phyloP scores from a whole-genome alignment of 2,329 filamentous ascomycete genomes.

The Cordyceps tenuipes region DNA sequence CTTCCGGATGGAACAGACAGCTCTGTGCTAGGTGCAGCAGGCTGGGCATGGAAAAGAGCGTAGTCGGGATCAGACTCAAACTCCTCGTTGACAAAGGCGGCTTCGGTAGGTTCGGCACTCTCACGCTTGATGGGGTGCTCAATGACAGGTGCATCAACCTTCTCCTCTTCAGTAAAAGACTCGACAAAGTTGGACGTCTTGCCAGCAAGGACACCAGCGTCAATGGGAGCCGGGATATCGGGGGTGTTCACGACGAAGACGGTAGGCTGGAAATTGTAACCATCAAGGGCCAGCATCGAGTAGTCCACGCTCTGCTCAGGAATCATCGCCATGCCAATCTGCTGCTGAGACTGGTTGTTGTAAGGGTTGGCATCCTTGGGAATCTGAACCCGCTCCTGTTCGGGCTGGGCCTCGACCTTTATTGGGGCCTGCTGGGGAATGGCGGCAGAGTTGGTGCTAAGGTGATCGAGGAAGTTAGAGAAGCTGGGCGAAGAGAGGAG shows the following conservation, averaged over 20 bases:
- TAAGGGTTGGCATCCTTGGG: slow-evolving; percentile 62
- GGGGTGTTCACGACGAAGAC: slow-evolving; percentile 71
- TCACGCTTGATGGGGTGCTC: slow-evolving; percentile 37
- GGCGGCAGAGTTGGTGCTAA: slow-evolving; percentile 51
- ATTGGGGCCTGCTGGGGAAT: slow-evolving; percentile 32
- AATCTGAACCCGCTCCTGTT: slow-evolving; percentile 39
- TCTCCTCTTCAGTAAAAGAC: slow-evolving; percentile 38
- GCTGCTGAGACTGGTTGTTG: slow-evolving; percentile 46
- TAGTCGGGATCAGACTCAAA: slow-evolving; percentile 57
- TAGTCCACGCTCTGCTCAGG: slow-evolving; percentile 73
- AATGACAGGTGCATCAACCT: slow-evolving; percentile 47
- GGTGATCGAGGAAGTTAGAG: slow-evolving; percentile 66
- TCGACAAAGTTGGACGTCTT: slow-evolving; percentile 54
- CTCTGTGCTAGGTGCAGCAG: slow-evolving; percentile 18
- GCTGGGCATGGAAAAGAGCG: slow-evolving; percentile 47
- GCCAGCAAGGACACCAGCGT: slow-evolving; percentile 57
- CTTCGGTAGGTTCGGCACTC: slow-evolving; percentile 21
- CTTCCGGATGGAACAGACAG: slow-evolving; percentile 34
- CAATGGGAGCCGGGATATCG: slow-evolving; percentile 51
- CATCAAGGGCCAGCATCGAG: slow-evolving; percentile 57
- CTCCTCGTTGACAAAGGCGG: slow-evolving; percentile 37
- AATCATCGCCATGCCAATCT: slow-evolving; percentile 75
- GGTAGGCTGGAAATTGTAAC: slow-evolving; percentile 57
- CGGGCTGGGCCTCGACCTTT: slow-evolving; percentile 32
- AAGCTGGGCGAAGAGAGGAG: slow-evolving; percentile 75